These are phyloP conservation scores for Ophiostoma sp. DNA, from an alignment of 2,329 filamentous ascomycete species.

Conservation along the genomic window DNA sequence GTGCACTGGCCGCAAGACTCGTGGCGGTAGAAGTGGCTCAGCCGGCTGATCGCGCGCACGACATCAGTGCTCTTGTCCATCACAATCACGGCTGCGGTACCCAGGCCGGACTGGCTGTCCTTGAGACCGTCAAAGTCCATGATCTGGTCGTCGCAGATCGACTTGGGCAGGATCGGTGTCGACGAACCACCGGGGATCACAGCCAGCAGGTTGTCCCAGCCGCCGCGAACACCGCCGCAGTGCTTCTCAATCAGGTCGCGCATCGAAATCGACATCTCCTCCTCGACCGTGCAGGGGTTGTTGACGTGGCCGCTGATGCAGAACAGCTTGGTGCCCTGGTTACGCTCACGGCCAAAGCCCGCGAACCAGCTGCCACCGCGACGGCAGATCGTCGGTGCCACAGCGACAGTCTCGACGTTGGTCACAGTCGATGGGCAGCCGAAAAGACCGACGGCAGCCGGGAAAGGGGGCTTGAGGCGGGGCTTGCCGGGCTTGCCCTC, in stretches of 20 bases:
- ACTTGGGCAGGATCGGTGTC: slow-evolving; percentile 88
- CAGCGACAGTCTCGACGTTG: slow-evolving; percentile 95
- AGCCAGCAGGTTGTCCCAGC: slow-evolving; percentile 95
- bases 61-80: slow-evolving; percentile 99
- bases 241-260: slow-evolving; percentile 96
- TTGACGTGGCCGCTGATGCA: slow-evolving; percentile 99
- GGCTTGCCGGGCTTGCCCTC: slow-evolving; percentile 99
- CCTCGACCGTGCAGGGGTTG: slow-evolving; percentile 95
- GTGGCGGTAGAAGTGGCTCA: slow-evolving; percentile 97
- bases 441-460: slow-evolving; percentile 92
- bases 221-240: slow-evolving; percentile 91
- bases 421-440: slow-evolving; percentile 96
- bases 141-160: slow-evolving; percentile 84
- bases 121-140: slow-evolving; percentile 99
- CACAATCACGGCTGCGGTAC: slow-evolving; percentile 95
- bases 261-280: slow-evolving; percentile 98
- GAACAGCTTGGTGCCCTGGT: slow-evolving; percentile 95
- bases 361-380: slow-evolving; percentile 92
- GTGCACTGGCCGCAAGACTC: slow-evolving; percentile 98
- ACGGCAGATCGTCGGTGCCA: slow-evolving; percentile 91
- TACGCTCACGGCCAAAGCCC: slow-evolving; percentile 88
- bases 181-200: slow-evolving; percentile 95
- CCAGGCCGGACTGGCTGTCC: slow-evolving; percentile 94
- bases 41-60: slow-evolving; percentile 84
- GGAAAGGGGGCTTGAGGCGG: slow-evolving; percentile 96